Base-by-base conservation (phyloP, 73 alveolate species). In the Paramecium caudatum region DNA sequence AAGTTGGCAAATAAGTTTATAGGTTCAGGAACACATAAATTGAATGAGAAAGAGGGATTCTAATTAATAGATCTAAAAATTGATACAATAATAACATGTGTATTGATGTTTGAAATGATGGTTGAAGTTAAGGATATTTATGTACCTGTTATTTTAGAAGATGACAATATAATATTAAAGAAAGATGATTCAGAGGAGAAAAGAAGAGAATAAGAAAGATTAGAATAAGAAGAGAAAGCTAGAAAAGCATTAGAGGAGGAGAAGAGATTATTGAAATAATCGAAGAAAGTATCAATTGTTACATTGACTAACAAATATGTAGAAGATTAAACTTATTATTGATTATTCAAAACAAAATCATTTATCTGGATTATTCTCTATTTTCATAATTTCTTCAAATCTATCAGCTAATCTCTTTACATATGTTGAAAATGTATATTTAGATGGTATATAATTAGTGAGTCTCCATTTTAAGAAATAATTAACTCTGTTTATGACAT, bases 261-360 rank as follows among this genome's bases (percentile, higher is more conserved):
- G 33, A 34, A 41, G 37, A 32, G 49, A 34, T 65, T 65, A 32
- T 34, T 27, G 8, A 25, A 65, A 32, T 9, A 65, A 12, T 34
- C 32, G 33, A 65, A 65, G 32, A 65, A 65, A 65, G 46, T 32
- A 5, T 27, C 83, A 10, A 65, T 65, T 13, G 83, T 65, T 2
- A 65, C 83, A 32, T 32, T 65, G 25, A 65, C 83, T 3, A 34
- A 65, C 33, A 65, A 48, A 65, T 65, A 65, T 65, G 83, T 65
- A 3, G 46, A 65, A 34, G 49, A 65, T 33, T 27, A 65, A 34
- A 25, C 83, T 32, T 65, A 65, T 65, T 65, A 65, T 65, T 65
- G 83, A 65, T 3, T 55, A 23, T 27, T 55, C 23, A 17, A 23
- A 23, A 50, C 5, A 50, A 27, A 55, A 55, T 27, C 32, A 55